Evolutionary conservation across 805 yeast genomes (phyloP).

Genomic region (Kazachstania taianensis): DNA sequence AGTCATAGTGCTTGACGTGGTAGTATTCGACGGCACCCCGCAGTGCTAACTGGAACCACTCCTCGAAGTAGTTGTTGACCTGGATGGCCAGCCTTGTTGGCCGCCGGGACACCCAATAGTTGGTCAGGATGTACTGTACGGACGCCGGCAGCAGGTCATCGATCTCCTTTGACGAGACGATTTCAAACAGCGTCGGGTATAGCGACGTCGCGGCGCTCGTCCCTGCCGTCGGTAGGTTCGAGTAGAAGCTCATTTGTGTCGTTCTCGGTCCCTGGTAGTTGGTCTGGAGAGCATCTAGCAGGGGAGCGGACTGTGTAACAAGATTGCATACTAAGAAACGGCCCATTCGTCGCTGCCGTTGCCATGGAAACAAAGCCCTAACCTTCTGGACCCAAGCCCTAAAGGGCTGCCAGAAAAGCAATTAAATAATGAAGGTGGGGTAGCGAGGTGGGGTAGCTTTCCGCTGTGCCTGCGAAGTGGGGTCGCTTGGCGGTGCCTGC

Average conservation of each 20-base stretch:
- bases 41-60: constrained; percentile 42
- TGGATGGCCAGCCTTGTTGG: constrained; percentile 58
- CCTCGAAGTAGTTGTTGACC: constrained; percentile 67
- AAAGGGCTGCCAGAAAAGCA: too few relatives aligned
- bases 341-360: too few relatives aligned
- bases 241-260: constrained; percentile 24
- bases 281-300: too few relatives aligned
- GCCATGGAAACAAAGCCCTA: too few relatives aligned
- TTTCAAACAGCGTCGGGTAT: constrained; percentile 77
- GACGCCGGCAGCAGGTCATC: constrained; percentile 75
- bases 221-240: constrained; percentile 21
- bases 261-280: too few relatives aligned
- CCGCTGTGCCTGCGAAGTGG: too few relatives aligned
- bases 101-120: constrained; percentile 60
- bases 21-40: constrained; percentile 62
- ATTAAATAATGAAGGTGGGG: too few relatives aligned
- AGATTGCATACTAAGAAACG: too few relatives aligned
- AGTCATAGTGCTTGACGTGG: constrained; percentile 63
- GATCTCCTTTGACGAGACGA: constrained; percentile 71
- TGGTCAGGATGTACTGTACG: constrained; percentile 64
- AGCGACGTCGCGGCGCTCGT: constrained; percentile 6
- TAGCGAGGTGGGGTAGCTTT: too few relatives aligned
- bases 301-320: too few relatives aligned
- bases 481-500: too few relatives aligned
- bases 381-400: too few relatives aligned